Percentiles rank a stretch among this genome's conserved stretches.
These are phyloP conservation scores for Ceratocystis variospora DNA, from an alignment of 2,329 filamentous ascomycete genomes.

Conservation along the genomic window DNA sequence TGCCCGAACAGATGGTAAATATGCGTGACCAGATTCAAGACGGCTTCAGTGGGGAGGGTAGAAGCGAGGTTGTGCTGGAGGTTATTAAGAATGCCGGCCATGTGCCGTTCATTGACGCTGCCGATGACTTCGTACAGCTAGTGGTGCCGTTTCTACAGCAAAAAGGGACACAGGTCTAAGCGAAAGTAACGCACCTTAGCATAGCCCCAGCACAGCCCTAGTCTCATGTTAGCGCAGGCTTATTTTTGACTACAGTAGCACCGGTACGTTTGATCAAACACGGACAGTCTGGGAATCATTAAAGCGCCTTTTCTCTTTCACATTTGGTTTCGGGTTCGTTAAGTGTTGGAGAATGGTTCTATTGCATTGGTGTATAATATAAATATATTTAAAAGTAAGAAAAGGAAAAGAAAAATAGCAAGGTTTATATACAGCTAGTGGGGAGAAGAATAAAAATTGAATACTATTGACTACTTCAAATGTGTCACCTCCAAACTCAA, in stretches of 20 bases:
- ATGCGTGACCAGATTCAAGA: constrained; percentile 28
- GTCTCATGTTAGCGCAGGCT: too few species aligned
- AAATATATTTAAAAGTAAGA: background rate
- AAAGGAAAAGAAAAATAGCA: background rate
- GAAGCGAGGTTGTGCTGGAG: constrained; percentile 25
- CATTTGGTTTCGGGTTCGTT: too few species aligned
- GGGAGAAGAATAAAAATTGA: background rate
- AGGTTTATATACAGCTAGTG: background rate
- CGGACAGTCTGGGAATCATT: too few species aligned
- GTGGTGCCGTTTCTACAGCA: constrained; percentile 23
- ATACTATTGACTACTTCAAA: constrained; percentile 5
- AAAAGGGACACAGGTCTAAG: too few species aligned
- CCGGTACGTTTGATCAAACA: too few species aligned
- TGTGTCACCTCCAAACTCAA: background rate
- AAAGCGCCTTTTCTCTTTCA: too few species aligned
- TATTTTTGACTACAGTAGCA: too few species aligned
- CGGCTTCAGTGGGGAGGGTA: constrained; percentile 24
- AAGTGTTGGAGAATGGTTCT: too few species aligned
- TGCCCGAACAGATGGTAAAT: constrained; percentile 29
- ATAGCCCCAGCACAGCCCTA: too few species aligned
- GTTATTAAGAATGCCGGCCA: constrained; percentile 29
- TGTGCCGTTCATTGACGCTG: constrained; percentile 29
- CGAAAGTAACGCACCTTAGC: too few species aligned
- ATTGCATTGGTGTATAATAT: background rate
- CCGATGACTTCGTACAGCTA: constrained; percentile 25